Conservation (phyloP, 345 rosid genomes). For the Anacardium occidentale region DNA sequence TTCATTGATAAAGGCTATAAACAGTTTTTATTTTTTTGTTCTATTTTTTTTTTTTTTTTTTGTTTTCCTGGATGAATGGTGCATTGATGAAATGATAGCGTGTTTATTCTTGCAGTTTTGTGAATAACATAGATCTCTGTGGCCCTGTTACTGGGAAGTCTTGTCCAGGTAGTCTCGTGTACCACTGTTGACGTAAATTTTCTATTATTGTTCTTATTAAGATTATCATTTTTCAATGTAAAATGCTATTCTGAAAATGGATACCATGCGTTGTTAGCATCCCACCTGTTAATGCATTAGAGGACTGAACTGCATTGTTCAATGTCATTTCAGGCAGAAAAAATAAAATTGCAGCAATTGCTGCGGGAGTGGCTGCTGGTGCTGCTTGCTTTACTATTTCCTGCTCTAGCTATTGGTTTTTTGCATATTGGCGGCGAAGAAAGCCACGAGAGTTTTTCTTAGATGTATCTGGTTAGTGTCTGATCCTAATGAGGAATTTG, state of each 20-base stretch:
- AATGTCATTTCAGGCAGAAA: conserved; percentile 9
- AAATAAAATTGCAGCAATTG: conserved; percentile 19
- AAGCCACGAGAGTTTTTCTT: conserved; percentile 21
- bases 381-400: conserved; percentile 25
- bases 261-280: background rate
- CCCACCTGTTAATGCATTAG: background rate
- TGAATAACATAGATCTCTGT: conserved; percentile 78
- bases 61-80: background rate
- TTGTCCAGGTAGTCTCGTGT: conserved; percentile 60
- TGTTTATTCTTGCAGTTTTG: conserved; percentile 63
- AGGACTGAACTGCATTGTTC: background rate
- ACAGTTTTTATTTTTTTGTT: background rate
- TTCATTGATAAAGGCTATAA: background rate
- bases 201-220: background rate
- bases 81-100: conserved; percentile 9
- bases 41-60: too few relatives aligned
- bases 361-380: conserved; percentile 24
- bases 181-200: background rate
- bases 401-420: conserved; percentile 18
- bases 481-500: background rate
- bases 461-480: conserved; percentile 15
- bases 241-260: background rate
- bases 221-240: background rate
- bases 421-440: conserved; percentile 25
- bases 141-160: conserved; percentile 87